A percentile compares a stretch with the other conserved stretches of the same genome.
These are phyloP conservation scores for Inga laurina DNA, from an alignment of 306 rosid genomes.

Conservation along the genomic window DNA sequence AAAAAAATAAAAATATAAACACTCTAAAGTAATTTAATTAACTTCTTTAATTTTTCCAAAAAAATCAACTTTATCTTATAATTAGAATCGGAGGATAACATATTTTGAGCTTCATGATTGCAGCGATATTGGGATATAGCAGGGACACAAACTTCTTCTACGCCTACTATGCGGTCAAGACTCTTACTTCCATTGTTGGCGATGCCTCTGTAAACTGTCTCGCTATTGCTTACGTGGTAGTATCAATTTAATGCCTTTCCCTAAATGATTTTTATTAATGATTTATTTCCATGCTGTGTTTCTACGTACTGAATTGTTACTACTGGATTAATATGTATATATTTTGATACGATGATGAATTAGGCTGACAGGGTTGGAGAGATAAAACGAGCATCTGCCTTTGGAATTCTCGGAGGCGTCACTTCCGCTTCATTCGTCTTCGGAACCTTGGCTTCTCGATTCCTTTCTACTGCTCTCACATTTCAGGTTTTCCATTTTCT, in stretches of 20 bases:
- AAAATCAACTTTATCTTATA: no score
- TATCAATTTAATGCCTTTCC: slow-evolving; percentile 11
- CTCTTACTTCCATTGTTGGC: slow-evolving; percentile 64
- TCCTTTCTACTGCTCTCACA: slow-evolving; percentile 59
- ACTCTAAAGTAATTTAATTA: no score
- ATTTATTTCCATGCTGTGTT: no score
- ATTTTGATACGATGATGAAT: not conserved
- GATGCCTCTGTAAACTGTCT: slow-evolving; percentile 65
- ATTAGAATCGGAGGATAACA: no score
- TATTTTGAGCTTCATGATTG: not conserved
- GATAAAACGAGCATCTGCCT: slow-evolving; percentile 59
- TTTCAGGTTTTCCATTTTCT: slow-evolving; percentile 56
- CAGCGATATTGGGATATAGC: slow-evolving; percentile 80
- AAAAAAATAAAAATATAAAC: no score
- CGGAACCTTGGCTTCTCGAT: slow-evolving; percentile 77
- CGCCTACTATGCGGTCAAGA: slow-evolving; percentile 55
- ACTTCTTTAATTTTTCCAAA: no score
- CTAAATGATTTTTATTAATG: not conserved
- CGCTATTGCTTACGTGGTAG: slow-evolving; percentile 92
- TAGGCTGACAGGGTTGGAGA: slow-evolving; percentile 74
- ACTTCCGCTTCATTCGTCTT: slow-evolving; percentile 65
- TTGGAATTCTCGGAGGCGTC: slow-evolving; percentile 75
- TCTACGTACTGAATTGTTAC: no score
- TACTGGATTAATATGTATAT: no score
- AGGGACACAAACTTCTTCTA: slow-evolving; percentile 60